Percentiles rank a stretch among this genome's conserved stretches.
phyloP scores from a whole-genome alignment of 2,329 filamentous ascomycete genomes.

The Colletotrichum tamarilloi region DNA sequence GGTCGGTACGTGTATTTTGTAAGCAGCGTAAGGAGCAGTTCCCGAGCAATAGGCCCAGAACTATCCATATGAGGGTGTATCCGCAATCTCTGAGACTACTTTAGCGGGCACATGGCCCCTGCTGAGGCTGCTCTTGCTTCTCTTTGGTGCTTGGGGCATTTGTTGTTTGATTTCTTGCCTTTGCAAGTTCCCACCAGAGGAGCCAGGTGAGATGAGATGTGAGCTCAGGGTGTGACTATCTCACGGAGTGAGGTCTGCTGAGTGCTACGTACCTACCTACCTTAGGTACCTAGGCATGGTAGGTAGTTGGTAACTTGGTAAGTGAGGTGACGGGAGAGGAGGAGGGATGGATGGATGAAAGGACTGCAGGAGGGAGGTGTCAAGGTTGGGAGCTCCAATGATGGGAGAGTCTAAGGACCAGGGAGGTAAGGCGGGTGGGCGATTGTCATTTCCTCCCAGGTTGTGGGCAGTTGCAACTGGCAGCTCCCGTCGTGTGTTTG shows the following conservation, averaged over 20 bases:
- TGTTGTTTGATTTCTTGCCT: background rate
- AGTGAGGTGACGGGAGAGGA: background rate
- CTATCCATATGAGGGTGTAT: constrained; percentile 10
- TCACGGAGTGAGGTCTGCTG: constrained; percentile 1
- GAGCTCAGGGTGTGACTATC: background rate
- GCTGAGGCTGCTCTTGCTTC: background rate
- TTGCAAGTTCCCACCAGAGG: background rate
- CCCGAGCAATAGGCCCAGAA: constrained; percentile 1
- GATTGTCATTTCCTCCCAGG: constrained; percentile 3
- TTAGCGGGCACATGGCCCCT: constrained; percentile 30
- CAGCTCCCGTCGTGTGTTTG: background rate
- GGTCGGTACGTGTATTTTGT: background rate
- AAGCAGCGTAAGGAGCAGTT: background rate
- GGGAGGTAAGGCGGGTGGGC: constrained; percentile 1
- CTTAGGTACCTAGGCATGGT: background rate
- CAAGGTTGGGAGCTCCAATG: background rate
- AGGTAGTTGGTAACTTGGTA: too few species aligned
- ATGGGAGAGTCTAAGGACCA: background rate
- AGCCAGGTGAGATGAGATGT: background rate
- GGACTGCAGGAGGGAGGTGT: background rate
- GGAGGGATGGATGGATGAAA: background rate
- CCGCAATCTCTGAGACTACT: constrained; percentile 27
- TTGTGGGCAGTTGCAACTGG: background rate
- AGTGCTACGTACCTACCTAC: background rate
- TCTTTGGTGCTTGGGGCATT: constrained; percentile 11